phyloP scores from a whole-genome alignment of 2,329 filamentous ascomycete species.

The Trichoderma atrobrunneum region DNA sequence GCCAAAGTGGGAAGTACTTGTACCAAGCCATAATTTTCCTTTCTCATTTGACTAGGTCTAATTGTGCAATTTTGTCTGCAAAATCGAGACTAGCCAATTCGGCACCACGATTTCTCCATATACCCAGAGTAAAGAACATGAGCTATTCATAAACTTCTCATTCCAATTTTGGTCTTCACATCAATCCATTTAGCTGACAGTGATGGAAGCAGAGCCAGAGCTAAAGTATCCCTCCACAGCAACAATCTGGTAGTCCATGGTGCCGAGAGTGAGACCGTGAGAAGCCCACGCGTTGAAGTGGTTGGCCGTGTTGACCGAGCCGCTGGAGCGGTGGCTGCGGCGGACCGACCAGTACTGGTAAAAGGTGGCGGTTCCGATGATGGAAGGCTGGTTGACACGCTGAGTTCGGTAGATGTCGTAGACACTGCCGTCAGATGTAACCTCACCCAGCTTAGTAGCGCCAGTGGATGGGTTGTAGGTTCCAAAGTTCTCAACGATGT shows the following conservation, averaged over 20 bases:
- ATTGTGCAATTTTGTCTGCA: neutral
- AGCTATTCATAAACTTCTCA: neutral
- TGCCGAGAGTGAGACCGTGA: neutral
- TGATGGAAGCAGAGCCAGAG: conserved; percentile 3
- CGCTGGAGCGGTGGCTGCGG: conserved; percentile 15
- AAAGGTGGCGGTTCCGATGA: conserved; percentile 13
- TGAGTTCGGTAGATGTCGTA: conserved; percentile 16
- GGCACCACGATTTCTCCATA: neutral
- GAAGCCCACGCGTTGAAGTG: conserved; percentile 9
- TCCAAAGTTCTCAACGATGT: conserved; percentile 16
- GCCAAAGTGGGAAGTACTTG: neutral
- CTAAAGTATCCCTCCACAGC: conserved; percentile 13
- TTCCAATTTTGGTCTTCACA: neutral
- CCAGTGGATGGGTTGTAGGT: conserved; percentile 16
- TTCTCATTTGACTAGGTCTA: neutral
- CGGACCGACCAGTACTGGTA: conserved; percentile 18
- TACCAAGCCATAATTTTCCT: neutral
- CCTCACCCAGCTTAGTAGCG: conserved; percentile 13
- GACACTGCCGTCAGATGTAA: conserved; percentile 12
- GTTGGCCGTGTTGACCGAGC: conserved; percentile 13
- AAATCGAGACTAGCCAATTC: neutral
- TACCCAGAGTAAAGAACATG: neutral
- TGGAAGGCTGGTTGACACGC: conserved; percentile 16
- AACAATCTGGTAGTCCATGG: conserved; percentile 12
- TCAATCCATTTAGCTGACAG: neutral